Conservation (phyloP, 1,139 yeast genomes). For the Sugiyamaella japonica region DNA sequence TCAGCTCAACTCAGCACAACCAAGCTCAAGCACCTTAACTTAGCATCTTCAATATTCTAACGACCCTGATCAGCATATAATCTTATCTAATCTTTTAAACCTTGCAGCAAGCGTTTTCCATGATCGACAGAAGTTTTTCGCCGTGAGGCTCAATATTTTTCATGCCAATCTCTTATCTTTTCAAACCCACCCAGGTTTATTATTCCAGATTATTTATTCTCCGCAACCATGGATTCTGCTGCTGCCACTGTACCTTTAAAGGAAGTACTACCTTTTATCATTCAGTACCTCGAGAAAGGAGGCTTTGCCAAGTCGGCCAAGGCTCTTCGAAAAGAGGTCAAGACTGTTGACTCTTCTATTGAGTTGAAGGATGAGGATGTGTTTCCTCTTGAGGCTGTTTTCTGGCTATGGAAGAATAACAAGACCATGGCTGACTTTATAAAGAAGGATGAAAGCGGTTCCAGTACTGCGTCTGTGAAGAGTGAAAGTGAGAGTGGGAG, state of each 20-base stretch:
- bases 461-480: conserved; percentile 31
- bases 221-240: conserved; percentile 9
- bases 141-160: conserved; percentile 7
- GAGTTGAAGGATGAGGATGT: conserved; percentile 14
- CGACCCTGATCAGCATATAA: not conserved
- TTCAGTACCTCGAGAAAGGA: conserved; percentile 28
- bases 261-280: conserved; percentile 32
- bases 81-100: conserved; percentile 8
- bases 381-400: conserved; percentile 29
- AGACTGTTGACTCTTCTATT: conserved; percentile 20
- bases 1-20: too few relatives aligned
- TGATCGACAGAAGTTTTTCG: conserved; percentile 11
- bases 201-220: not conserved
- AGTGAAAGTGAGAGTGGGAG: conserved; percentile 24
- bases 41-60: too few relatives aligned
- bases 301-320: conserved; percentile 35
- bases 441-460: conserved; percentile 31
- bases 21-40: too few relatives aligned
- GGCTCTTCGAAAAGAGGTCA: conserved; percentile 30
- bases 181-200: not conserved
- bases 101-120: not conserved
- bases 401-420: conserved; percentile 32
- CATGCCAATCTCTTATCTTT: conserved; percentile 1
- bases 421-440: conserved; percentile 32
- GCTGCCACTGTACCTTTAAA: conserved; percentile 18